These are phyloP conservation scores for Talaromyces stipitatus DNA, from an alignment of 495 filamentous ascomycete species.

Conservation along the genomic window DNA sequence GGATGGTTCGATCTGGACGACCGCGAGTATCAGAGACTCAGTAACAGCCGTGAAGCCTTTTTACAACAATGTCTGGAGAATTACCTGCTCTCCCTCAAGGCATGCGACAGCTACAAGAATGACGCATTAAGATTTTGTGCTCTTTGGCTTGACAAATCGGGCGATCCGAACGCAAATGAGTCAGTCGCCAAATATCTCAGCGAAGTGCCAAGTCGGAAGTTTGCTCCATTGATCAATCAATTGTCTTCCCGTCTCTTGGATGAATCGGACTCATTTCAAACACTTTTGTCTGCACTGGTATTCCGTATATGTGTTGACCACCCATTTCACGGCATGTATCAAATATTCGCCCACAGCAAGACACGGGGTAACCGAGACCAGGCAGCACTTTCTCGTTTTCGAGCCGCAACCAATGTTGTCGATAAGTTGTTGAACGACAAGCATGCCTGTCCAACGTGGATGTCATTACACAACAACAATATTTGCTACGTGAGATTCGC, in stretches of 20 bases:
- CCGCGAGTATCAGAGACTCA: slow-evolving; percentile 73
- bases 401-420: slow-evolving; percentile 61
- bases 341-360: slow-evolving; percentile 76
- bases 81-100: slow-evolving; percentile 76
- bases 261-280: slow-evolving; percentile 61
- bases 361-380: slow-evolving; percentile 62
- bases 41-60: slow-evolving; percentile 67
- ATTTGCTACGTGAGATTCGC: slow-evolving; percentile 68
- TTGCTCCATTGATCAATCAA: slow-evolving; percentile 91
- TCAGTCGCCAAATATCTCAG: slow-evolving; percentile 63
- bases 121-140: slow-evolving; percentile 92
- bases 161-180: slow-evolving; percentile 61
- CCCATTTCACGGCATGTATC: slow-evolving; percentile 93
- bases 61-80: slow-evolving; percentile 85
- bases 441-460: slow-evolving; percentile 46
- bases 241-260: slow-evolving; percentile 83
- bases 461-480: slow-evolving; percentile 63
- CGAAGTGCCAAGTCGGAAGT: slow-evolving; percentile 80
- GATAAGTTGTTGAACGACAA: slow-evolving; percentile 47
- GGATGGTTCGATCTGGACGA: slow-evolving; percentile 87
- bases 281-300: slow-evolving; percentile 60
- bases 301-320: slow-evolving; percentile 81
- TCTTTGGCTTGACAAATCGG: slow-evolving; percentile 81
- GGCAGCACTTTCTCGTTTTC: slow-evolving; percentile 59
- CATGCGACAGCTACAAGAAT: slow-evolving; percentile 81